These are phyloP conservation scores for Trichoderma semiorbis DNA, from an alignment of 2,329 filamentous ascomycete species.

Conservation along the genomic window DNA sequence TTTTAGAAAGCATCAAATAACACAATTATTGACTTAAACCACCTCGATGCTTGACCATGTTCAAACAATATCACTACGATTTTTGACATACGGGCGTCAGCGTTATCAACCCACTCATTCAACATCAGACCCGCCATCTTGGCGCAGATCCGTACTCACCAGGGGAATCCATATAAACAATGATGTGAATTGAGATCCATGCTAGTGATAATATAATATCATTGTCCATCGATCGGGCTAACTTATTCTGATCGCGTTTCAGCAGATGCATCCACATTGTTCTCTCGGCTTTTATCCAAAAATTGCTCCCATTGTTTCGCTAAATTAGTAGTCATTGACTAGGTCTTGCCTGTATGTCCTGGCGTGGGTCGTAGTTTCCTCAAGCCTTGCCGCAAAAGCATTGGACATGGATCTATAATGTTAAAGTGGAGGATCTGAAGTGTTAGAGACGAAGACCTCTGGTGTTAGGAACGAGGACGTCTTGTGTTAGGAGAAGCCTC, in stretches of 20 bases:
- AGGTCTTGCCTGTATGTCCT: neutral
- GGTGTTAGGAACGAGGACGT: too few relatives aligned
- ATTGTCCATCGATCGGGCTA: neutral
- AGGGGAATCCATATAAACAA: neutral
- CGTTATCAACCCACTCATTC: neutral
- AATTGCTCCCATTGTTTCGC: neutral
- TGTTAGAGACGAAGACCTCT: neutral
- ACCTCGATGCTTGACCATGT: neutral
- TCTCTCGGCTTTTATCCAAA: neutral
- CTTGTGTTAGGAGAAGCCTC: neutral
- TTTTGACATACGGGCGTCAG: neutral
- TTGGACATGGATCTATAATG: neutral
- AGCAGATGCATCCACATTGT: neutral
- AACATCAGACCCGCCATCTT: neutral
- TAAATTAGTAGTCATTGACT: neutral
- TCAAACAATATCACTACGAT: neutral
- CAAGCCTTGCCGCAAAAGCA: neutral
- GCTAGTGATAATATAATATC: neutral
- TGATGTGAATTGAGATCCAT: neutral
- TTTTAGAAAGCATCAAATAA: neutral
- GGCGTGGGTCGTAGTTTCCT: neutral
- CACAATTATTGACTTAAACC: neutral
- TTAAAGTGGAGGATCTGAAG: neutral
- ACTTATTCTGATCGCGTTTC: neutral
- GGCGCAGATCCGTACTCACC: neutral